Conservation (phyloP, 2,329 filamentous ascomycete species). For the Colletotrichum agaves region DNA sequence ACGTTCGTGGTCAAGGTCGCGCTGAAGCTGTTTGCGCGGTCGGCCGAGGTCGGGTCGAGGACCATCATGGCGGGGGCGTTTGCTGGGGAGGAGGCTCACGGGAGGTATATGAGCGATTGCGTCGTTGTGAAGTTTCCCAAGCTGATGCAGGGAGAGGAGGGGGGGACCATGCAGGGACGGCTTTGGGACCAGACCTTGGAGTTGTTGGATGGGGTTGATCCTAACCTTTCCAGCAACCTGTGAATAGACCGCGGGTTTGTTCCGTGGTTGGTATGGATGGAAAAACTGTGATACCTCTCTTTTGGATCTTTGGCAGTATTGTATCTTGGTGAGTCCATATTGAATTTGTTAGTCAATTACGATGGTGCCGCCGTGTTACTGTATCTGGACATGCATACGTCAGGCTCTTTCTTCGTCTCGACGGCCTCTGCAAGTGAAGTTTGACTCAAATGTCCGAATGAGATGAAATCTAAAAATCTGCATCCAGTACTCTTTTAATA, state of each 20-base stretch:
- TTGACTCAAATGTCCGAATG: too few species aligned
- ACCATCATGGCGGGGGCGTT: constrained; percentile 51
- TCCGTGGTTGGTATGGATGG: background rate
- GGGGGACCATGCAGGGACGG: constrained; percentile 47
- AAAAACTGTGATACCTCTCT: constrained; percentile 23
- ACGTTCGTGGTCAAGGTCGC: constrained; percentile 38
- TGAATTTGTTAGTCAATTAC: background rate
- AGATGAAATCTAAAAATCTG: too few species aligned
- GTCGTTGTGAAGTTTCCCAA: constrained; percentile 40
- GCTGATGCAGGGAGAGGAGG: constrained; percentile 48
- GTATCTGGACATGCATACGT: too few species aligned
- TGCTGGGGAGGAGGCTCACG: constrained; percentile 52
- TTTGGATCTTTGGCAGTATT: background rate
- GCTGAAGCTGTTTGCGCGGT: constrained; percentile 46
- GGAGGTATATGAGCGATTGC: constrained; percentile 52
- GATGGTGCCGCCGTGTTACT: background rate
- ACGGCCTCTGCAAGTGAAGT: too few species aligned
- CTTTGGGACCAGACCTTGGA: constrained; percentile 56
- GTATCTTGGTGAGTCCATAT: background rate
- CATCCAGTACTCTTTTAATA: too few species aligned
- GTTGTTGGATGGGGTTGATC: constrained; percentile 55
- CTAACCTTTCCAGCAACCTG: constrained; percentile 49
- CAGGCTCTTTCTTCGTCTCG: too few species aligned
- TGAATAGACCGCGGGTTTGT: constrained; percentile 29
- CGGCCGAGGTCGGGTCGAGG: constrained; percentile 52